Conservation (phyloP, 2,329 filamentous ascomycete species). For the Colletotrichum eremochloae region DNA sequence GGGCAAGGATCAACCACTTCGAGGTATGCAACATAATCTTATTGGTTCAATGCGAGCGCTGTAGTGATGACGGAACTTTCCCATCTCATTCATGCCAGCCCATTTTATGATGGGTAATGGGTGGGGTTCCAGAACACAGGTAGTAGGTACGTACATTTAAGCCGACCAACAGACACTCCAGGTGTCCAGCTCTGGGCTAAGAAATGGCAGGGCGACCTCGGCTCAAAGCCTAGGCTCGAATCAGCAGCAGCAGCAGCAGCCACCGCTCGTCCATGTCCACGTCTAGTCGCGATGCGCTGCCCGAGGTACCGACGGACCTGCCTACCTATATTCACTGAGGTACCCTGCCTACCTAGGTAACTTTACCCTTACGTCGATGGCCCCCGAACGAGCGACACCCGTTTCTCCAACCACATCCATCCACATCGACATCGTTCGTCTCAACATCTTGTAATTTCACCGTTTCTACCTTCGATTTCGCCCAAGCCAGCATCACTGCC, state of each 20-base stretch:
- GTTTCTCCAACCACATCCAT: constrained; percentile 8
- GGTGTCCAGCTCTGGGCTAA: not conserved
- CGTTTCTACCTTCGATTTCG: constrained; percentile 4
- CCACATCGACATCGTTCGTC: not conserved
- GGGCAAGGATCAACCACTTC: constrained; percentile 26
- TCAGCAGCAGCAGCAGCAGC: constrained; percentile 1
- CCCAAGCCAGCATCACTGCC: not conserved
- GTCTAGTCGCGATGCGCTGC: constrained; percentile 33
- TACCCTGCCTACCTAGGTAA: not conserved
- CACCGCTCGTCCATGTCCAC: not conserved
- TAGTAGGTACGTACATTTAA: not conserved
- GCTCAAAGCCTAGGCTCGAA: constrained; percentile 10
- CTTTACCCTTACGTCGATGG: constrained; percentile 2
- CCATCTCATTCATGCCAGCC: constrained; percentile 33
- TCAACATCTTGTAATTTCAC: not conserved
- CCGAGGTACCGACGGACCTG: constrained; percentile 2
- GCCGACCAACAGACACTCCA: not conserved
- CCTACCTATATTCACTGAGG: too few relatives aligned
- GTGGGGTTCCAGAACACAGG: constrained; percentile 10
- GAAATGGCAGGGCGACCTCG: constrained; percentile 22
- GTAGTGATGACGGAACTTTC: constrained; percentile 19
- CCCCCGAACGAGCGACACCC: constrained; percentile 8
- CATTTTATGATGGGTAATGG: not conserved
- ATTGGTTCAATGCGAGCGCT: constrained; percentile 32
- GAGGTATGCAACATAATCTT: constrained; percentile 33